phyloP scores from a whole-genome alignment of 306 rosid genomes.

The Canavalia ensiformis region DNA sequence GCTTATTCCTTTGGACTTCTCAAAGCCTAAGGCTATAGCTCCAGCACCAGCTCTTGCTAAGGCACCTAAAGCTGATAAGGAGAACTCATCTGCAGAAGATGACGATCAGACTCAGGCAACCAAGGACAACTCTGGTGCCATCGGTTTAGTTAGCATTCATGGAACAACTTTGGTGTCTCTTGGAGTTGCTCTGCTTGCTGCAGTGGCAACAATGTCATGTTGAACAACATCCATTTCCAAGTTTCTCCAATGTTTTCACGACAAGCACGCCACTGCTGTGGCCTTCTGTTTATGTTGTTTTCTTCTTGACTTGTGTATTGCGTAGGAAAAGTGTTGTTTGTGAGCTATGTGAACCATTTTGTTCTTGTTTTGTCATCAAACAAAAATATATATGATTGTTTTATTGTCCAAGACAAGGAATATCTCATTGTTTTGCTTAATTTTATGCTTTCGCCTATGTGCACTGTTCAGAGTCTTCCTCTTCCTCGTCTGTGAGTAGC shows the following conservation, averaged over 20 bases:
- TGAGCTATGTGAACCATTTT: slow-evolving; percentile 34
- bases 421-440: slow-evolving; percentile 27
- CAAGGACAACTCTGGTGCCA: slow-evolving; percentile 47
- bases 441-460: not conserved
- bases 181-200: slow-evolving; percentile 45
- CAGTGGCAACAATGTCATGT: slow-evolving; percentile 5
- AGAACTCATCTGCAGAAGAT: slow-evolving; percentile 49
- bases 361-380: slow-evolving; percentile 40
- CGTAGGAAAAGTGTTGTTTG: slow-evolving; percentile 32
- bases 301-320: slow-evolving; percentile 36
- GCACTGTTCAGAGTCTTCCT: slow-evolving; percentile 14
- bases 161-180: slow-evolving; percentile 40
- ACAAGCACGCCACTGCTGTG: slow-evolving; percentile 26
- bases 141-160: slow-evolving; percentile 20
- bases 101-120: slow-evolving; percentile 37
- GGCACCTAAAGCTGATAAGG: slow-evolving; percentile 59
- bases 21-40: slow-evolving; percentile 60
- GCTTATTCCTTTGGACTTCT: slow-evolving; percentile 64
- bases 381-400: slow-evolving; percentile 37
- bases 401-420: slow-evolving; percentile 26
- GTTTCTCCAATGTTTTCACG: slow-evolving; percentile 5
- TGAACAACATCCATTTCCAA: slow-evolving; percentile 13
- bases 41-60: slow-evolving; percentile 57
- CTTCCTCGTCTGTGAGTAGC: not conserved
- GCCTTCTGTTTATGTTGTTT: slow-evolving; percentile 36